Base-by-base conservation (phyloP, 495 filamentous ascomycete species). In the Lasiosphaeris hirsuta region DNA sequence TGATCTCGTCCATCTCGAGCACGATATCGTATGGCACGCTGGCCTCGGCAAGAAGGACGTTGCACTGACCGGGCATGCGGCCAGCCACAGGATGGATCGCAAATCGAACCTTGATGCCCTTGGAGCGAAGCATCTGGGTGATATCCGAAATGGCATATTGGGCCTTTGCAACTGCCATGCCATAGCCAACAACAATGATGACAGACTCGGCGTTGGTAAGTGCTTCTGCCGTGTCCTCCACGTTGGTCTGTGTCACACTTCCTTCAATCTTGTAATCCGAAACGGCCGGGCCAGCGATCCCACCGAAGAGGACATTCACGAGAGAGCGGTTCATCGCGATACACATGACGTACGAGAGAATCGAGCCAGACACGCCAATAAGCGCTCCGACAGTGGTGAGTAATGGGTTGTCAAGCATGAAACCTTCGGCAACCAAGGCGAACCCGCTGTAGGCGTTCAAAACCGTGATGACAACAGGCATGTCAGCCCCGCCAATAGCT, bases 1-100 rank as follows among this genome's bases (percentile, higher is more conserved):
- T 93, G 72, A 93, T 92, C 71, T 93, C 89, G 68, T 92, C 89
- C 89, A 92, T 92, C 73, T 93, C 89, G 14, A 90, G 76, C 36
- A 92, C 88, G 47, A 90, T 91, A 63, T 92, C 89, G 65, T 93
- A 93, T 5, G 88, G 88, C 34, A 93, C 89, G 23, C 81, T 85
- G 1, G 89, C 89, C 64, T 93, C 89, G 3, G 89, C 89, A 6
- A 92, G 81, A 8, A 93, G 75, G 7, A 93, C 89, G 63, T 93
- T 93, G 72, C 88, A 92, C 67, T 93, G 89, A 2, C 89, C 89
- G 0, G 89, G 89, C 89, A 93, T 93, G 23, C 89, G 81, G 40
- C 89, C 89, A 0, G 89, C 88, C 18, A 92, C 88, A 0, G 88
- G 88, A 63, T 92, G 89, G 58, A 93, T 93, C 10, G 88, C 89